Evolutionary conservation across 163 green algal species (phyloP), one percentile per base, ranked within the genome.

Genomic region (Chlorella variabilis): DNA sequence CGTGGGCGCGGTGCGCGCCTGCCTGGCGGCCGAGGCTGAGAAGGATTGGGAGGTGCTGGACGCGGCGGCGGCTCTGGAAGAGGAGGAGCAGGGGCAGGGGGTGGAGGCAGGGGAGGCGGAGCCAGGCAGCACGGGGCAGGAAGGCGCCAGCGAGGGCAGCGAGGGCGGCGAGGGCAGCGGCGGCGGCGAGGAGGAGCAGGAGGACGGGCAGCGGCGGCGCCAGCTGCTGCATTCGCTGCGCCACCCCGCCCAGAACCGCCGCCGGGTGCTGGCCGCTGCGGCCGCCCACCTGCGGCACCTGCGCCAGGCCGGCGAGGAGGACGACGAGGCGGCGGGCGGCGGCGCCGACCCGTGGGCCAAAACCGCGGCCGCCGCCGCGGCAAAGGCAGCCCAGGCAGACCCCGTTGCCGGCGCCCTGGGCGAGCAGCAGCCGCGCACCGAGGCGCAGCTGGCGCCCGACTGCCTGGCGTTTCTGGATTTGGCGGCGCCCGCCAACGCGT

Each of bases 391-490:
- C 15, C 51, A 54, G 45, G 45, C 11, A 15, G n/a, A n/a, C n/a
- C n/a, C n/a, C n/a, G n/a, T n/a, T n/a, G n/a, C n/a, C n/a, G n/a
- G n/a, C n/a, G n/a, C n/a, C n/a, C n/a, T 54, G 45, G 45, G 45
- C 45, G 15, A 15, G 45, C 11, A 54, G 45, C 11, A 11, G 45
- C 11, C 45, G 45, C 11, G 45, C 45, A 9, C 61, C 27, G 67
- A 75, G 23, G 38, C 25, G 0, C 27, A 9, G 67, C 67, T 75
- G 3, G 33, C 49, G 5, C 23, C 33, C 49, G 49, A 38, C 23
- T 67, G 49, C 49, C 71, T 38, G 29, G 23, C 70, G 31, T 77
- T 65, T 13, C 21, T 63, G 29, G 45, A 77, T 2, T 42, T 77
- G 4, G 70, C 70, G 54, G 6, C 23, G 9, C 18, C 63, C 36